phyloP scores from a whole-genome alignment of 148 eudicot species.

The Arctostaphylos glauca region DNA sequence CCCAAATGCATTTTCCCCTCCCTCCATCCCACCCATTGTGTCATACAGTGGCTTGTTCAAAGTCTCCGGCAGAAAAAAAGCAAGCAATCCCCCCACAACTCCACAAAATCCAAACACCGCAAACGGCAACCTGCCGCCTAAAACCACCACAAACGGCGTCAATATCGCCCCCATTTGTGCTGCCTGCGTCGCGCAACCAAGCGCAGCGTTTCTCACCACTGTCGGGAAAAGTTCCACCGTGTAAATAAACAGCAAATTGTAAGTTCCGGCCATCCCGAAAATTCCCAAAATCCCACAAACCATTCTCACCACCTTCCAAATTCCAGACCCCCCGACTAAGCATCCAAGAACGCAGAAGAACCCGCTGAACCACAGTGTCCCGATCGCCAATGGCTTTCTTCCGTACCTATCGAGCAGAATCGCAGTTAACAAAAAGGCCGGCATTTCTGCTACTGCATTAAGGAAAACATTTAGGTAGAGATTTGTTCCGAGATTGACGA shows the following conservation, averaged over 20 bases:
- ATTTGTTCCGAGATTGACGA: conserved; percentile 76
- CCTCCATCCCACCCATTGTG: conserved; percentile 75
- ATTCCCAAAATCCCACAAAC: conserved; percentile 73
- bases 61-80: conserved; percentile 75
- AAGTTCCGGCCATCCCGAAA: conserved; percentile 85
- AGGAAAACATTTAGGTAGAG: conserved; percentile 64
- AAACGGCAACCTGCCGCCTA: conserved; percentile 58
- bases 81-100: conserved; percentile 56
- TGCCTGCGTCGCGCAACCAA: conserved; percentile 87
- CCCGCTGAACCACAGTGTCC: conserved; percentile 80
- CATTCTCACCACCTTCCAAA: conserved; percentile 61
- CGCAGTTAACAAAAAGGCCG: conserved; percentile 67
- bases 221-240: conserved; percentile 87
- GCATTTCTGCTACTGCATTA: conserved; percentile 82
- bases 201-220: conserved; percentile 82
- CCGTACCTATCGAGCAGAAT: conserved; percentile 59
- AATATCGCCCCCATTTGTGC: conserved; percentile 81
- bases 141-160: conserved; percentile 80
- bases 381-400: conserved; percentile 70
- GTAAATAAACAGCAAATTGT: conserved; percentile 74
- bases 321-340: conserved; percentile 35
- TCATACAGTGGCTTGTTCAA: conserved; percentile 76
- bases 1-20: conserved; percentile 36
- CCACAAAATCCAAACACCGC: conserved; percentile 67
- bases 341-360: conserved; percentile 62